Evolutionary conservation across 2,329 filamentous ascomycete species (phyloP), one percentile per base, ranked within the genome.

Genomic region (Phialophora verrucosa): DNA sequence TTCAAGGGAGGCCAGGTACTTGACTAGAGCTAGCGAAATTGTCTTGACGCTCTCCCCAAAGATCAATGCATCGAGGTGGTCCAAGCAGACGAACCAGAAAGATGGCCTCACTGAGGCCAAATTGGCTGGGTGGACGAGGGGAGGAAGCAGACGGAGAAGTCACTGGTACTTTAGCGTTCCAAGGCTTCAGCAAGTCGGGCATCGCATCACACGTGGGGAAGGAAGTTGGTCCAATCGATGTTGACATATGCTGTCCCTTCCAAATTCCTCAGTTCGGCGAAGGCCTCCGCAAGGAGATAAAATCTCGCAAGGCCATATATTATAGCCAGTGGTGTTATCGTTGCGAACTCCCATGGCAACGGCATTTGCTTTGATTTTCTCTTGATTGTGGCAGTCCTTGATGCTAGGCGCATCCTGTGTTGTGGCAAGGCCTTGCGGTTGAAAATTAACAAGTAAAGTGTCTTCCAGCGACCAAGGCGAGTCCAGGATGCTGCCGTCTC

Each of bases 251-350:
- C 75, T 11, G 70, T 73, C 11, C 65, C 67, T 47, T 76, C 75
- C 58, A 78, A 62, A 20, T 72, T 68, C 42, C 77, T 71, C 62
- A 78, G 62, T 60, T 74, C 74, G 38, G 77, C 67, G 64, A 78
- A 76, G 31, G 73, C 73, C 63, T 78, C 76, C 8, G 74, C 65
- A 20, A 77, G 65, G 20, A 77, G 70, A 59, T 76, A 77, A 23
- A 72, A 65, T 50, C 76, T 70, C 5, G 75, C 74, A 11, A 74
- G 27, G 1, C 68, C 66, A 60, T 74, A 74, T 29, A 64, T 67
- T 63, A 73, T 70, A 2, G 73, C 73, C 20, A 76, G 71, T 10
- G 72, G 71, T 11, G 70, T 68, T 62, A 76, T 75, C 10, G 71
- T 69, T 64, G 72, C 72, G 60, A 76, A 73, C 63, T 75, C 74